Percentiles rank a stretch among this genome's conserved stretches.
phyloP scores from a whole-genome alignment of 176 grass and related monocot species.

The Stipa capillata region DNA sequence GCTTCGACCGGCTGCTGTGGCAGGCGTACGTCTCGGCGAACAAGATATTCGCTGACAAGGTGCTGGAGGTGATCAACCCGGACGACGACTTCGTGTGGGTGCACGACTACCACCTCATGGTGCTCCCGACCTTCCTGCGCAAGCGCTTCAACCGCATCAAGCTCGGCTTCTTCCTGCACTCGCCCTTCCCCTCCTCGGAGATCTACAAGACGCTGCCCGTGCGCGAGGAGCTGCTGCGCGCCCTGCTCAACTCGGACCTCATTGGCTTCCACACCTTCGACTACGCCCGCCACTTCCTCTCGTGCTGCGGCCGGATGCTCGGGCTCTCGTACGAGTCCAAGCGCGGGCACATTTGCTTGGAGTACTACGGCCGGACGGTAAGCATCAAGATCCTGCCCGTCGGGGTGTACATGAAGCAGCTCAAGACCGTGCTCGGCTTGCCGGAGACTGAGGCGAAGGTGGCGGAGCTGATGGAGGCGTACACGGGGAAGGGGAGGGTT shows the following conservation, averaged over 20 bases:
- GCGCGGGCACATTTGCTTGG: slow-evolving; percentile 75
- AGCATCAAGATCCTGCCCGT: slow-evolving; percentile 91
- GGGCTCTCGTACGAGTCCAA: slow-evolving; percentile 81
- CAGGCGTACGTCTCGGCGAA: slow-evolving; percentile 91
- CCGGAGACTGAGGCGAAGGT: slow-evolving; percentile 70
- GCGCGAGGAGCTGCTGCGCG: slow-evolving; percentile 82
- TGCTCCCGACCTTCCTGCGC: slow-evolving; percentile 87
- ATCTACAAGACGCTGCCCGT: slow-evolving; percentile 91
- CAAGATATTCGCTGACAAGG: slow-evolving; percentile 94
- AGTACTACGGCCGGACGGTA: slow-evolving; percentile 93
- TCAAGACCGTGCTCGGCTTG: slow-evolving; percentile 43
- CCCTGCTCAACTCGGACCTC: slow-evolving; percentile 82
- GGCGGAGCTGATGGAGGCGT: slow-evolving; percentile 46
- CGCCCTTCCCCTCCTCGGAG: slow-evolving; percentile 85
- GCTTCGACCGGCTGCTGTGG: slow-evolving; percentile 83
- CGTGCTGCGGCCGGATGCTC: slow-evolving; percentile 82
- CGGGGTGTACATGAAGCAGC: slow-evolving; percentile 73
- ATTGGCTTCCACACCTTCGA: slow-evolving; percentile 98
- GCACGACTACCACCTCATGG: slow-evolving; percentile 97
- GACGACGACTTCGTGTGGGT: slow-evolving; percentile 98
- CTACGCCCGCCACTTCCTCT: slow-evolving; percentile 95
- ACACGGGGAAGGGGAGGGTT: slow-evolving; percentile 51
- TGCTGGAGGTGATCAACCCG: slow-evolving; percentile 92
- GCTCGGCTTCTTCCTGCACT: slow-evolving; percentile 89
- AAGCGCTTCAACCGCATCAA: slow-evolving; percentile 90